phyloP scores from a whole-genome alignment of 805 yeast species.

The Scheffersomyces coipomensis region DNA sequence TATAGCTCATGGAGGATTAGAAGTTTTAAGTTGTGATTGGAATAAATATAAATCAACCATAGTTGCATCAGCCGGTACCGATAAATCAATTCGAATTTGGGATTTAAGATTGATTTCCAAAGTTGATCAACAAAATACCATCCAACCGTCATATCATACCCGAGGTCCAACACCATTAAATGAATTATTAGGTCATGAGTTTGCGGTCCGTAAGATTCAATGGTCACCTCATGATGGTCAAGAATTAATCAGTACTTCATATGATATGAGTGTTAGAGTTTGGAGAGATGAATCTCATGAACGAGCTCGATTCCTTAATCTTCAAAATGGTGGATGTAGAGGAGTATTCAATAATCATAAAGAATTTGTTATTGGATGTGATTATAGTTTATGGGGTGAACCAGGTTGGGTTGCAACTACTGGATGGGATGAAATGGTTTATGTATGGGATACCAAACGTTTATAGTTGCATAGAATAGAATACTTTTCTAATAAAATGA shows the following conservation, averaged over 20 bases:
- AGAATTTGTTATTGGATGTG: conserved; percentile 91
- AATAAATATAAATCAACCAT: conserved; percentile 82
- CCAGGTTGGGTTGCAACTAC: conserved; percentile 95
- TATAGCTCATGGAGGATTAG: conserved; percentile 78
- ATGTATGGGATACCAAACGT: conserved; percentile 76
- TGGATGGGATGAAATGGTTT: conserved; percentile 96
- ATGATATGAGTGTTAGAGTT: conserved; percentile 88
- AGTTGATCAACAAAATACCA: conserved; percentile 29
- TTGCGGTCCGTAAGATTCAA: conserved; percentile 75
- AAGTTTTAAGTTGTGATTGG: conserved; percentile 80
- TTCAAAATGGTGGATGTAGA: conserved; percentile 48
- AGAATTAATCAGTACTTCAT: conserved; percentile 71
- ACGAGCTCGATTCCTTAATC: conserved; percentile 45
- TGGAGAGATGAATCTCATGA: conserved; percentile 77
- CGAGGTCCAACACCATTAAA: conserved; percentile 69
- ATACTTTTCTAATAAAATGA: too few species aligned
- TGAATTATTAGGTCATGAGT: conserved; percentile 82
- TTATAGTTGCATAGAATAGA: conserved; percentile 14
- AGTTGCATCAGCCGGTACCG: conserved; percentile 91
- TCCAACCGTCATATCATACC: conserved; percentile 40
- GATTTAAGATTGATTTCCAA: conserved; percentile 70
- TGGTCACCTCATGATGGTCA: conserved; percentile 90
- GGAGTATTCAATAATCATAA: conserved; percentile 67
- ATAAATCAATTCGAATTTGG: conserved; percentile 81
- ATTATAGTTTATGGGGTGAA: conserved; percentile 95